These are phyloP conservation scores for Colletotrichum chlorophyti DNA, from an alignment of 2,329 filamentous ascomycete species.

Conservation along the genomic window DNA sequence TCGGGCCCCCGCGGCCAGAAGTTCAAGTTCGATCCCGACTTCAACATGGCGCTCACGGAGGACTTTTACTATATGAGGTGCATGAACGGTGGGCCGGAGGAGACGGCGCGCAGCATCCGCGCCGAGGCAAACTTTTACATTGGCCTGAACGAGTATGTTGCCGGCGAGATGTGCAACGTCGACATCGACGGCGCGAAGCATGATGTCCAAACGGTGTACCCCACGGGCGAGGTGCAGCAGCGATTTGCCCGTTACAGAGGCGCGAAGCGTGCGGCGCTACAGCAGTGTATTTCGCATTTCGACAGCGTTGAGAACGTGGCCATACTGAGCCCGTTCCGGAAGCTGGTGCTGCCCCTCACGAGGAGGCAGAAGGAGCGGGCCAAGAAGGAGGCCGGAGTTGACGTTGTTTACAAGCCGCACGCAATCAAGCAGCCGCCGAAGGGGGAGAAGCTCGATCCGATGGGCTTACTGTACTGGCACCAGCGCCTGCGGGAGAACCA, in stretches of 20 bases:
- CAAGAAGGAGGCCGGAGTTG: neutral
- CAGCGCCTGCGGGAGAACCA: constrained; percentile 33
- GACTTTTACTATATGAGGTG: constrained; percentile 43
- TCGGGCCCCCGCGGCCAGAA: constrained; percentile 3
- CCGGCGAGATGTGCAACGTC: constrained; percentile 29
- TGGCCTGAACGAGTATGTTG: constrained; percentile 6
- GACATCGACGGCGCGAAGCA: constrained; percentile 2
- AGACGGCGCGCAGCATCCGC: constrained; percentile 12
- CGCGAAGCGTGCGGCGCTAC: constrained; percentile 51
- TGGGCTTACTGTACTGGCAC: constrained; percentile 38
- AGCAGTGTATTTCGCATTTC: constrained; percentile 48
- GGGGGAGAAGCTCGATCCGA: constrained; percentile 35
- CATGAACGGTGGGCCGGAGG: constrained; percentile 33
- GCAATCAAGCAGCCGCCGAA: constrained; percentile 13
- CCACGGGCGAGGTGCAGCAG: constrained; percentile 32
- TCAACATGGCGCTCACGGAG: constrained; percentile 44
- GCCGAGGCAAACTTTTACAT: constrained; percentile 29
- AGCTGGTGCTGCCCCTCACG: constrained; percentile 43
- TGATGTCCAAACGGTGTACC: neutral
- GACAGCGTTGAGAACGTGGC: constrained; percentile 44
- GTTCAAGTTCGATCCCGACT: constrained; percentile 9
- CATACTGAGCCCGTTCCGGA: constrained; percentile 44
- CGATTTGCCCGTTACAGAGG: constrained; percentile 47
- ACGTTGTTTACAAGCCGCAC: constrained; percentile 25
- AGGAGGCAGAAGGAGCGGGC: constrained; percentile 30